Base-by-base conservation (phyloP, 371 early-diverging fungal genomes). In the Mortierella sp. region DNA sequence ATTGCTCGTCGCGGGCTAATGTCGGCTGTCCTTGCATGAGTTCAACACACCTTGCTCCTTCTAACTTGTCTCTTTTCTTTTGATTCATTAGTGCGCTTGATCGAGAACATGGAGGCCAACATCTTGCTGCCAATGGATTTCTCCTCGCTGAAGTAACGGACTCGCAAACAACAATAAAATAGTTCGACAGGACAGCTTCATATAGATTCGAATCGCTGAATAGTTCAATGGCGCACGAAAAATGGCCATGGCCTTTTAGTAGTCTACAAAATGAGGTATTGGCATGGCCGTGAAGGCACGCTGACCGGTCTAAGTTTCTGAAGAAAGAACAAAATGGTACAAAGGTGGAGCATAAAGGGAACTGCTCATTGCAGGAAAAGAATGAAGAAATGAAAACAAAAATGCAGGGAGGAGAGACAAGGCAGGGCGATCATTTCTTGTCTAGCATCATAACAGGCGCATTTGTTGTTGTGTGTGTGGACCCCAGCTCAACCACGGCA, bases 41-140 rank as follows among this genome's bases (percentile, higher is more conserved):
- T 57, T 46, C 1, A 13, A 21, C 28, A 44, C 9, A 37, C 24
- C 19, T 14, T 28, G 48, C 51, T 6, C 6, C 16, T 28, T 44
- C 24, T 44, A 50, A 67, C 37, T 40, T 21, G 13, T 21, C 16
- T 51, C 70, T 46, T 53, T 43, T 28, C 55, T 57, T 46, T 37
- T 57, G 24, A 71, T 16, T 31, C 44, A 72, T 40, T 89, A 95
- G 96, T 96, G 8, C 94, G 94, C 21, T 88, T 98, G 72, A 94
- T 97, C 69, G 92, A 96, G 54, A 89, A 80, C 31, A 98, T 98
- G 98, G 91, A 96, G 78, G 92, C 96, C 69, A 90, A 91, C 59
- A 97, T 98, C 76, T 89, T 98, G 78, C 88, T 90, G 40, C 98
- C 98, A 31, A 89, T 97, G 88, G 88, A 89, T 13, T 97, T 94